Percentiles rank a stretch among this genome's conserved stretches.
These are phyloP conservation scores for Leccinellum rugosiceps DNA, from an alignment of 768 basidiomycete genomes.

Conservation along the genomic window DNA sequence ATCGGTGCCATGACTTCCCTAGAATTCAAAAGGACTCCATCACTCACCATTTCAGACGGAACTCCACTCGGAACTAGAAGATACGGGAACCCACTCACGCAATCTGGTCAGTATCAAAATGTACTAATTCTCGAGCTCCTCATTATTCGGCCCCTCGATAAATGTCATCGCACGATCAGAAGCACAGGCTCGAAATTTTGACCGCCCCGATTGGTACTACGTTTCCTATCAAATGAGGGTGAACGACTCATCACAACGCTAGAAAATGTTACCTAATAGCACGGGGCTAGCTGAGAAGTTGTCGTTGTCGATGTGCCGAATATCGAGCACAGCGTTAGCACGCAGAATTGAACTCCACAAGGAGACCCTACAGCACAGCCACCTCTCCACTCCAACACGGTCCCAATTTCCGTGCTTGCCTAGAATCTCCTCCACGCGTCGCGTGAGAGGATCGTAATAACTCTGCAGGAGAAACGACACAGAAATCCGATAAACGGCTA, in stretches of 20 bases:
- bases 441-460: slow-evolving; percentile 1
- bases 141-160: background rate
- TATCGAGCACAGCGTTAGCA: background rate
- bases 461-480: background rate
- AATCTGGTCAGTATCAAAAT: background rate
- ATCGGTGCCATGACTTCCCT: background rate
- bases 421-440: background rate
- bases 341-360: background rate
- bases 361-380: background rate
- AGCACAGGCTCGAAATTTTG: background rate
- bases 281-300: background rate
- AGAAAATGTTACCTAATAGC: background rate
- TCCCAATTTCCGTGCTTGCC: background rate
- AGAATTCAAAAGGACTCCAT: too few relatives aligned
- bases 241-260: background rate
- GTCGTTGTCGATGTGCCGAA: background rate
- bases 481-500: background rate
- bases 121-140: background rate
- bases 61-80: background rate
- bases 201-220: background rate
- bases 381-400: background rate
- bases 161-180: background rate
- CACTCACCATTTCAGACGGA: background rate
- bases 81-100: background rate
- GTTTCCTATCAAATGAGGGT: background rate